phyloP scores from a whole-genome alignment of 129 eudicot genomes.

The Tanacetum coccineum region DNA sequence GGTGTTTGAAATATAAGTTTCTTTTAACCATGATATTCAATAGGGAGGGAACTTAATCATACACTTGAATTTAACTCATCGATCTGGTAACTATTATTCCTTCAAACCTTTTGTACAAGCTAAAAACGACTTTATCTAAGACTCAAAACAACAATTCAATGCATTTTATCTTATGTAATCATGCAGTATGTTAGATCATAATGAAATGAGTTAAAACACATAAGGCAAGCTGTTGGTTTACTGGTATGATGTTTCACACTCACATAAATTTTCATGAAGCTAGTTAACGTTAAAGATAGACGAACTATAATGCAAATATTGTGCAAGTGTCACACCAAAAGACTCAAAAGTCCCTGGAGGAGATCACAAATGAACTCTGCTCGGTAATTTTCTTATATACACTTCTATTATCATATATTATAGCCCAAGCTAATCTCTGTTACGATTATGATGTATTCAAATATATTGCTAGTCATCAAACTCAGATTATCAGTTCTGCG shows the following conservation, averaged over 20 bases:
- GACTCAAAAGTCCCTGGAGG: constrained; percentile 76
- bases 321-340: constrained; percentile 87
- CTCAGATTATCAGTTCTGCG: too few species aligned
- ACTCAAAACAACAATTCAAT: constrained; percentile 7
- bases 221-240: too few species aligned
- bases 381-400: constrained; percentile 46
- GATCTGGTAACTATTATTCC: constrained; percentile 58
- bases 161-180: constrained; percentile 6
- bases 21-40: too few species aligned
- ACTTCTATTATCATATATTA: background rate
- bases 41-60: too few species aligned
- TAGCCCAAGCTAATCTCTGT: background rate
- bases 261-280: background rate
- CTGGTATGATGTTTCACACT: constrained; percentile 37
- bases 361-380: constrained; percentile 83
- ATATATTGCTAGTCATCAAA: background rate
- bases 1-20: too few species aligned
- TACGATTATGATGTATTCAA: background rate
- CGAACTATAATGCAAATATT: constrained; percentile 14
- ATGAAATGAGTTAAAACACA: constrained; percentile 91
- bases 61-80: too few species aligned
- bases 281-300: background rate
- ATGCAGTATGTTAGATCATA: constrained; percentile 72
- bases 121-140: background rate
- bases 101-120: background rate